A percentile compares a stretch with the other conserved stretches of the same genome.
These are phyloP conservation scores for Phytopythium chamaehyphon DNA, from an alignment of 352 stramenopile genomes.

Conservation along the genomic window DNA sequence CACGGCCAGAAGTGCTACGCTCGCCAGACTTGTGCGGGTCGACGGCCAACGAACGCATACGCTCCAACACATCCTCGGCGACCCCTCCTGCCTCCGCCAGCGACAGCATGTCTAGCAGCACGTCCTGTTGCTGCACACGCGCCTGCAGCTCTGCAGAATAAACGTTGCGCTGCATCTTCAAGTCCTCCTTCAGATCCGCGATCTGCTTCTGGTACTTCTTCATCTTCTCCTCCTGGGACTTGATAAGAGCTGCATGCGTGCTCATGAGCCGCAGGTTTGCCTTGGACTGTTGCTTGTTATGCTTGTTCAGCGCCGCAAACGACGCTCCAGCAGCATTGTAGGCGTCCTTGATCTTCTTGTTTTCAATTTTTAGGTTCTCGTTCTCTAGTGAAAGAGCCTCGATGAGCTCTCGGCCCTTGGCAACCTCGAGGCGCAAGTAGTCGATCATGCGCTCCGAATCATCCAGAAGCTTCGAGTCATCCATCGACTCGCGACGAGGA, in stretches of 20 bases:
- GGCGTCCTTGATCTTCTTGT: slow-evolving; percentile 90
- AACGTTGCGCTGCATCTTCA: slow-evolving; percentile 75
- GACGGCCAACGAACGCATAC: slow-evolving; percentile 47
- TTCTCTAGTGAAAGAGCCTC: slow-evolving; percentile 66
- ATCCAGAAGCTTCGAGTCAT: slow-evolving; percentile 69
- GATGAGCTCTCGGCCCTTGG: slow-evolving; percentile 70
- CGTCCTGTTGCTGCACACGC: slow-evolving; percentile 53
- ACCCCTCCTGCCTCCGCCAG: slow-evolving; percentile 55
- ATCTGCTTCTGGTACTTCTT: slow-evolving; percentile 89
- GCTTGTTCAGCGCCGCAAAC: slow-evolving; percentile 91
- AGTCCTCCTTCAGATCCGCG: slow-evolving; percentile 72
- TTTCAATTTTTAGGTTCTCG: slow-evolving; percentile 80
- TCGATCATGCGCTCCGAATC: slow-evolving; percentile 86
- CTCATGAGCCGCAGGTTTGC: slow-evolving; percentile 89
- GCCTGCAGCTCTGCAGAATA: slow-evolving; percentile 77
- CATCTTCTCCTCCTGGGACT: slow-evolving; percentile 89
- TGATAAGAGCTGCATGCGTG: slow-evolving; percentile 80
- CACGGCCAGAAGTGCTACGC: no score
- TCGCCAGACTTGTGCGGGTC: slow-evolving; percentile 23
- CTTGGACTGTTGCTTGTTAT: slow-evolving; percentile 93
- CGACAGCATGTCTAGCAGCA: slow-evolving; percentile 41
- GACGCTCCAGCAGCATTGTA: slow-evolving; percentile 91
- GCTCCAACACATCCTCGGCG: slow-evolving; percentile 37
- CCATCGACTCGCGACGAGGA: slow-evolving; percentile 30
- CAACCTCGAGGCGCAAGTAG: slow-evolving; percentile 75